Base-by-base conservation (phyloP, 2,329 filamentous ascomycete genomes). In the Penicillium hordei region DNA sequence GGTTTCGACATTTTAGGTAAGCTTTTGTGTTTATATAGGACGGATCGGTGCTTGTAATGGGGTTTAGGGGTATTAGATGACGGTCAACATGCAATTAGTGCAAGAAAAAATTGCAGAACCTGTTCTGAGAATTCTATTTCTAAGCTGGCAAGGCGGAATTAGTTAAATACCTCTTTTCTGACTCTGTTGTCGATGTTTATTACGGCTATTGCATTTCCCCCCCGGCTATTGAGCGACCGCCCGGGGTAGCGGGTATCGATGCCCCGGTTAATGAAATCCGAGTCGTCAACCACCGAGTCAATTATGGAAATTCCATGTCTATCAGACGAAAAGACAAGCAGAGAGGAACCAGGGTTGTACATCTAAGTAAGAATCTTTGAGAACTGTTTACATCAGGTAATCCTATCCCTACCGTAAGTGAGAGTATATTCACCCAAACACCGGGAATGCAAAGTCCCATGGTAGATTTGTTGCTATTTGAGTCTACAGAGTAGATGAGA, bases 1-100 rank as follows among this genome's bases (percentile, higher is more conserved):
- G 72, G 74, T 53, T 77, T 72, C 38, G 52, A 42, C 65, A 69
- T 71, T 51, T 58, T 67, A 46, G 8, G 17, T 40, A 10, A 12
- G 5, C 6, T 31, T 23, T 12, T 13, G 5, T 4, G 23, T 17
- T 33, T 33, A 19, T 54, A 44, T 52, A 52, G 27, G 19, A 17
- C 21, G 29, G 27, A 8, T 42, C 0, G 23, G 25, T 23, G 3
- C 19, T 25, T 44, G 8, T 38, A 25, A 25, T 36, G 25, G 45
- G 31, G 31, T 36, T 48, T 36, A 1, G 5, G 19, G 31, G 31
- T 25, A 36, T 10, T 4, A 13, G 9, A 12, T 34, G 19, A 23
- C 2, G 21, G 29, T 10, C 19, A 33, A 33, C 5, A 5, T 13
- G 19, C 8, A 34, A 48, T 9, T 17, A 23, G 13, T 4, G n/a